Base-by-base conservation (phyloP, 306 rosid species). In the Betula pendula region DNA sequence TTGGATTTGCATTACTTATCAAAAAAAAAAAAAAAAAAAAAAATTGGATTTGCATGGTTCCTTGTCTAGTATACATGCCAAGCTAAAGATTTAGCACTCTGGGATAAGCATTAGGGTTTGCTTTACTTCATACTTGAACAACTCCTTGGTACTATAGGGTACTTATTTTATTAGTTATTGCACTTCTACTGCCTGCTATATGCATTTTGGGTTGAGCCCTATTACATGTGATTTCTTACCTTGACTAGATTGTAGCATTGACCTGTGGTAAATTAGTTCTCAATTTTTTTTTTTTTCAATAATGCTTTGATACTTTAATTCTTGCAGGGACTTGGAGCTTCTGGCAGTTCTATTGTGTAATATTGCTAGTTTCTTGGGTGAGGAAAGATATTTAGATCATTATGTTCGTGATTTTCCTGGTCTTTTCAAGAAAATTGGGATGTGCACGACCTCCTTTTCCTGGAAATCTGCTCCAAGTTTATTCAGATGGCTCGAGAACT, bases 401-500 rank as follows among this genome's bases (percentile, higher is more conserved):
- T 94, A 94, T 72, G 75, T 89, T 65, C 93, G 98, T 11, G 98
- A 94, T 88, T 94, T 94, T 81, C 98, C 98, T 27, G 77, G 81
- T 82, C 88, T 89, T 48, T 84, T 90, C 63, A 81, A 81, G 74
- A 86, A 70, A 55, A 84, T 89, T 67, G 80, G 72, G 76, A 75
- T 59, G 58, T 63, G 84, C 67, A 83, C 75, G 73, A 55, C 87
- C 49, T 53, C 88, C 76, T 60, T 55, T 71, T 87, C 91, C 48
- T 47, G 14, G 74, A 87, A 89, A 90, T 81, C 75, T 65, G 87
- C 92, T 85, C 93, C 96, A 77, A 90, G 87, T 90, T 73, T 94
- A 79, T 90, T 88, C 90, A 89, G 96, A 87, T 94, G 98, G 98
- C 93, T 94, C 51, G 96, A 88, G 81, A 87, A 81, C 84, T 90